Base-by-base conservation (phyloP, 148 eudicot species). In the Cornus controversa region DNA sequence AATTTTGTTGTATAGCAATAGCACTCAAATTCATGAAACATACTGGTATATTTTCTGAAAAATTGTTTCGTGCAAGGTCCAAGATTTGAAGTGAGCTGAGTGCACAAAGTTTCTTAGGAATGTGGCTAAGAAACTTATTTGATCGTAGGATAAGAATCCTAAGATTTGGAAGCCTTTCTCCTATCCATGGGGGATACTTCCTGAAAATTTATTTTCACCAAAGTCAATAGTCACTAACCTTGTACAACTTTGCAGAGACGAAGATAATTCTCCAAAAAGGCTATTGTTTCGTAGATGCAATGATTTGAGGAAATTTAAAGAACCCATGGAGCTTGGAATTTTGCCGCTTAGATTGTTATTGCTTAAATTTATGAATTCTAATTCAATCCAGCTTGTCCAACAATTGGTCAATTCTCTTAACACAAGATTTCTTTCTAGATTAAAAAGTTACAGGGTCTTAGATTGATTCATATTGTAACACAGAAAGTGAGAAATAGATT, bases 261-360 rank as follows among this genome's bases (percentile, higher is more conserved):
- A 13, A 29, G 83, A 81, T 8, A 84, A 13, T 36, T 20, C 16
- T 6, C 83, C 83, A 27, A 73, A 77, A 8, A 84, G 70, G 10
- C 15, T 16, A 68, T 84, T 84, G 29, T 31, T 47, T 2, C 73
- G 10, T 8, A 84, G 10, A 23, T 77, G 64, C 37, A 80, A 74
- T 22, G 80, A 80, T 62, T 8, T 0, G 2, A 80, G 60, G 2
- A 0, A 0, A 0, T 0, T 1, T 68, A 80, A 28, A 42, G 18
- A 13, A 3, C 80, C 83, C 20, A 83, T 26, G 24, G 83, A 76
- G 36, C 54, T 68, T 25, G 83, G 84, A 29, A 84, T 84, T 9
- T 10, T 37, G 14, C 86, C 86, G 10, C 37, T 68, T 0, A 84
- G 64, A 16, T 72, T 16, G 37, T 84, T 84, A 65, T 73, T n/a